Evolutionary conservation across 2,329 filamentous ascomycete species (phyloP), one percentile per base, ranked within the genome.

Genomic region (Alternaria novae-zelandiae): DNA sequence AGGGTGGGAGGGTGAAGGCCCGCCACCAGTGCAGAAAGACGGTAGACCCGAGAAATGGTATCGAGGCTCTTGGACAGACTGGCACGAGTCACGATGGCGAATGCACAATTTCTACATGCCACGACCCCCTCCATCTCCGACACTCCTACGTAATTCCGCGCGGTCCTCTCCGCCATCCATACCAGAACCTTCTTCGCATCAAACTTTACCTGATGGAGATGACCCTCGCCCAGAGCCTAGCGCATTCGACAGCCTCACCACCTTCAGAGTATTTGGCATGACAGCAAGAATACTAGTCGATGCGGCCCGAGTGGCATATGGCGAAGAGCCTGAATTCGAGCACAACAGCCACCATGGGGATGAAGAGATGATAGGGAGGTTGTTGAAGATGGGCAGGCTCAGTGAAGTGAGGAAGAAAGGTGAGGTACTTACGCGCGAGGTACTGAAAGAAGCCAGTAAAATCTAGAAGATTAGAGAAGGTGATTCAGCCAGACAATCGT

Each of bases 71-170:
- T 97, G 95, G 95, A 88, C 89, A 57, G 84, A 89, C 67, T 97
- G 90, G 89, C 89, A 96, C 78, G 88, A 91, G 67, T 83, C 84
- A 55, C 86, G 86, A n/a, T 98, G 94, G 95, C 81, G 86, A 44
- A 90, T 97, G 85, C 95, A 97, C 81, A 94, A 95, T 81, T 98
- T 97, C 82, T 91, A 92, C 82, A 94, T 97, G 25, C 94, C 93
- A 15, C 63, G 70, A 12, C 71, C 72, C 64, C 65, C 67, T 11
- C 57, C 66, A 9, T 57, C 69, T 6, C 63, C 71, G 1, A 17
- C 56, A n/a, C 32, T 67, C 3, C 36, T 65, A 28, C 57, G 57
- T 3, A 67, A 63, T 7, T 61, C 61, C 7, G 44, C 54, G 10
- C 58, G 55, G 3, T 43, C 56, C 12, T 20, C 56, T 21, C 21